Percentiles rank a stretch among this genome's conserved stretches.
These are phyloP conservation scores for Apiospora koreana DNA, from an alignment of 2,329 filamentous ascomycete species.

Conservation along the genomic window DNA sequence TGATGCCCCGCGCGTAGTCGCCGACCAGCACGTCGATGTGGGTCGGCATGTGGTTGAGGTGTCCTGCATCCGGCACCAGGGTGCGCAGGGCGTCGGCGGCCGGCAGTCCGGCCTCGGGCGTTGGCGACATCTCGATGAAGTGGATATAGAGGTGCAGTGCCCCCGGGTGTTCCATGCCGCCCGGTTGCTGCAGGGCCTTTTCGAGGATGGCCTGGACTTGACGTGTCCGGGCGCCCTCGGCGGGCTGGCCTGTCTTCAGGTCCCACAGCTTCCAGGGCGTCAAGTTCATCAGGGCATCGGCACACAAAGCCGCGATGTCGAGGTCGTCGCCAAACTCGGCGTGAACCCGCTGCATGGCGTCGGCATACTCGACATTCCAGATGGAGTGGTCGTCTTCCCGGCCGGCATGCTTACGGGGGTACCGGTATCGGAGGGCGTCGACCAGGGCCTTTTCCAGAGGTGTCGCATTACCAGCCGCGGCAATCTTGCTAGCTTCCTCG, in stretches of 20 bases:
- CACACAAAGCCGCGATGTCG: constrained; percentile 64
- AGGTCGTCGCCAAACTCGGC: constrained; percentile 53
- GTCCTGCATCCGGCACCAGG: constrained; percentile 69
- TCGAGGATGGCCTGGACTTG: constrained; percentile 63
- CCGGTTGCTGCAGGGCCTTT: constrained; percentile 46
- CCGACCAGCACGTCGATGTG: constrained; percentile 76
- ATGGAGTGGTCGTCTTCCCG: constrained; percentile 42
- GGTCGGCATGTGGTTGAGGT: constrained; percentile 75
- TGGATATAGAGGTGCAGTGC: constrained; percentile 77
- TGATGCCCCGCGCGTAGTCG: constrained; percentile 67
- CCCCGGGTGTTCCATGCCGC: constrained; percentile 61
- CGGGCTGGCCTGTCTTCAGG: constrained; percentile 57
- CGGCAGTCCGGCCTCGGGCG: constrained; percentile 62
- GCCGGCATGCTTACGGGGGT: constrained; percentile 52
- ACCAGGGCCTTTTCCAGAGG: constrained; percentile 64
- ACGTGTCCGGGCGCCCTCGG: constrained; percentile 53
- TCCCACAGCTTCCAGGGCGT: constrained; percentile 69
- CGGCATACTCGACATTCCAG: constrained; percentile 62
- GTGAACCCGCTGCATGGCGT: constrained; percentile 61
- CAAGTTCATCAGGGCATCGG: constrained; percentile 66
- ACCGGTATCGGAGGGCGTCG: constrained; percentile 61
- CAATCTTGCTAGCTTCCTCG: constrained; percentile 39
- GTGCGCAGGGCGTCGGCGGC: constrained; percentile 63
- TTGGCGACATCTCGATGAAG: constrained; percentile 74
- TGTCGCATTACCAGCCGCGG: constrained; percentile 23